Evolutionary conservation across 2,329 filamentous ascomycete species (phyloP).

Genomic region (Mariannaea elegans): DNA sequence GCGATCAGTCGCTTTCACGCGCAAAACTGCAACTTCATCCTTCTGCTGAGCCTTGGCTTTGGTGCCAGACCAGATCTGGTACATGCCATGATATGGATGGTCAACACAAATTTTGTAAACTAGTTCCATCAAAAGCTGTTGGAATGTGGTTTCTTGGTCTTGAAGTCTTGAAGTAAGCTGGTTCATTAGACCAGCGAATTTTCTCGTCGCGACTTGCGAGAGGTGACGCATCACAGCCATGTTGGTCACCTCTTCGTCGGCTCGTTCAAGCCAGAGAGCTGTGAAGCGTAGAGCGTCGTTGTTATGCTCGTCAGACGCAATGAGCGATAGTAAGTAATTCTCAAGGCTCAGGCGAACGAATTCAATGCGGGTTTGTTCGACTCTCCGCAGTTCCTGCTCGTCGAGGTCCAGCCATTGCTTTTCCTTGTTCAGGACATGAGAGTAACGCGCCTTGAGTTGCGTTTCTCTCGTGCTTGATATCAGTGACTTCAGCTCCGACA

Average conservation of each 20-base stretch:
- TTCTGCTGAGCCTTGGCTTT: conserved; percentile 74
- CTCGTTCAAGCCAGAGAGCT: conserved; percentile 91
- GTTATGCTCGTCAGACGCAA: conserved; percentile 86
- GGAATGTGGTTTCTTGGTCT: conserved; percentile 75
- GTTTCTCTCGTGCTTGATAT: conserved; percentile 60
- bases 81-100: conserved; percentile 97
- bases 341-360: conserved; percentile 90
- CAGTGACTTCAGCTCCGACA: conserved; percentile 73
- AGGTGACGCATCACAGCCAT: conserved; percentile 77
- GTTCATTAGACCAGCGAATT: conserved; percentile 94
- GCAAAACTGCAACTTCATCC: conserved; percentile 78
- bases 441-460: conserved; percentile 64
- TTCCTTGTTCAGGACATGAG: conserved; percentile 73
- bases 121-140: conserved; percentile 75
- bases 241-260: conserved; percentile 80
- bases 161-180: conserved; percentile 94
- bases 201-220: conserved; percentile 81
- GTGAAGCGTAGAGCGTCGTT: conserved; percentile 92
- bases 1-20: conserved; percentile 76
- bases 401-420: conserved; percentile 91
- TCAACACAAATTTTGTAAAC: conserved; percentile 87
- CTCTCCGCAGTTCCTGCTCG: conserved; percentile 82
- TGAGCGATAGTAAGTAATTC: conserved; percentile 88
- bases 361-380: conserved; percentile 78
- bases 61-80: conserved; percentile 89